Conservation (phyloP, 495 filamentous ascomycete species). For the Podospora pseudopauciseta region DNA sequence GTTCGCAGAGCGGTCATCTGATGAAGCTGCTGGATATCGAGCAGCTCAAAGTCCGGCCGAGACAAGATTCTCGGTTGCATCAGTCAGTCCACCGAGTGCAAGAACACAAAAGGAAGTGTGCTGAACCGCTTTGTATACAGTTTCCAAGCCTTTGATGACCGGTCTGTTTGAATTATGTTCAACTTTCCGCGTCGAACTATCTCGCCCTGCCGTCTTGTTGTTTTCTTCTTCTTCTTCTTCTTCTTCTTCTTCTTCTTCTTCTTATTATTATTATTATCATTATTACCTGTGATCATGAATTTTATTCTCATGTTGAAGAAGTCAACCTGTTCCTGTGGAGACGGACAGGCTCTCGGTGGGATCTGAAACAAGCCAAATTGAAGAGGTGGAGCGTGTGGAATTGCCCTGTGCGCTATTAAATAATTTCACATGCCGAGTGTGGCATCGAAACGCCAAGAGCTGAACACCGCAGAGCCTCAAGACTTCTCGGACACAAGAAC, state of each 20-base stretch:
- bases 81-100: too few species aligned
- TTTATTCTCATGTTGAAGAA: neutral
- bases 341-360: slow-evolving; percentile 1
- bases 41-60: neutral
- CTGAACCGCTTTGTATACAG: neutral
- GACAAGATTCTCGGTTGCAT: neutral
- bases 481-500: neutral
- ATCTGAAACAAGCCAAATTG: slow-evolving; percentile 22
- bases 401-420: slow-evolving; percentile 14
- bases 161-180: slow-evolving; percentile 3
- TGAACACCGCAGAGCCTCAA: slow-evolving; percentile 22
- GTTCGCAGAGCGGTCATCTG: slow-evolving; percentile 5
- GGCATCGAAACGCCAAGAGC: slow-evolving; percentile 18
- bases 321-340: neutral
- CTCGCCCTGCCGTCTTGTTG: slow-evolving; percentile 10
- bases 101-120: too few species aligned
- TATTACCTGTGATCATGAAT: too few species aligned
- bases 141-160: neutral
- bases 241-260: neutral
- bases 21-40: neutral
- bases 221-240: neutral
- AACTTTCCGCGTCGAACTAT: neutral
- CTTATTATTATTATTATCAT: neutral
- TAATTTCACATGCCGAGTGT: slow-evolving; percentile 18
- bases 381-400: neutral